Evolutionary conservation across 305 asterid species (phyloP).

Genomic region (Petunia hybrid): DNA sequence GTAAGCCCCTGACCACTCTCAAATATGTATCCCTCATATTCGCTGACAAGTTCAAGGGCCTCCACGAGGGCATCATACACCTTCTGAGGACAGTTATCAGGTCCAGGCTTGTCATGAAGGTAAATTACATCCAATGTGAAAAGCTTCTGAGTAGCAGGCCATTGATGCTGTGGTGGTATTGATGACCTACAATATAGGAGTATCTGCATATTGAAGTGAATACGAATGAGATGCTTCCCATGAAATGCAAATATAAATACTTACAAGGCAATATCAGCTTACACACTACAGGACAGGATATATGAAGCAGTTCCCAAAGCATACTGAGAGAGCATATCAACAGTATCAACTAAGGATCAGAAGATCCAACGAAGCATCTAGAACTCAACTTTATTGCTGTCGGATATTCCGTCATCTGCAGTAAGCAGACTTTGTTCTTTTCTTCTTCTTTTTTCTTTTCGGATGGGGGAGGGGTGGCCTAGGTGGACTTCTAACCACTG

Average conservation of each 20-base stretch:
- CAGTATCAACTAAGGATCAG: constrained; percentile 1
- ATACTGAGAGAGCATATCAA: neutral
- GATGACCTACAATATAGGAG: constrained; percentile 89
- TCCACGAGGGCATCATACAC: constrained; percentile 90
- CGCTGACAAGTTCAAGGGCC: constrained; percentile 78
- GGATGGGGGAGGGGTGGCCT: too few species aligned
- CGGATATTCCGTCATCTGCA: neutral
- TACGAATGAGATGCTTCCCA: neutral
- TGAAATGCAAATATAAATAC: neutral
- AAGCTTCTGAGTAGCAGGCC: constrained; percentile 66
- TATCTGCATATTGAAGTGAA: constrained; percentile 52
- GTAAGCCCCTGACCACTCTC: constrained; percentile 91
- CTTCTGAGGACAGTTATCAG: constrained; percentile 84
- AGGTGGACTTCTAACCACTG: neutral
- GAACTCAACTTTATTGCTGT: neutral
- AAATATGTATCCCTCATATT: constrained; percentile 78
- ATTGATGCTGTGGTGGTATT: constrained; percentile 63
- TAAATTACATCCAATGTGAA: constrained; percentile 88
- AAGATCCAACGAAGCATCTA: neutral
- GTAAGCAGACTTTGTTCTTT: neutral
- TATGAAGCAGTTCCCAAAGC: neutral
- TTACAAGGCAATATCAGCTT: neutral
- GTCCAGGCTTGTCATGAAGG: constrained; percentile 94
- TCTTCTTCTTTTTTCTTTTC: neutral
- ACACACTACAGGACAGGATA: neutral